A percentile compares a stretch with the other conserved stretches of the same genome.
These are phyloP conservation scores for Trichophyton verrucosum DNA, from an alignment of 2,329 filamentous ascomycete genomes.

Conservation along the genomic window DNA sequence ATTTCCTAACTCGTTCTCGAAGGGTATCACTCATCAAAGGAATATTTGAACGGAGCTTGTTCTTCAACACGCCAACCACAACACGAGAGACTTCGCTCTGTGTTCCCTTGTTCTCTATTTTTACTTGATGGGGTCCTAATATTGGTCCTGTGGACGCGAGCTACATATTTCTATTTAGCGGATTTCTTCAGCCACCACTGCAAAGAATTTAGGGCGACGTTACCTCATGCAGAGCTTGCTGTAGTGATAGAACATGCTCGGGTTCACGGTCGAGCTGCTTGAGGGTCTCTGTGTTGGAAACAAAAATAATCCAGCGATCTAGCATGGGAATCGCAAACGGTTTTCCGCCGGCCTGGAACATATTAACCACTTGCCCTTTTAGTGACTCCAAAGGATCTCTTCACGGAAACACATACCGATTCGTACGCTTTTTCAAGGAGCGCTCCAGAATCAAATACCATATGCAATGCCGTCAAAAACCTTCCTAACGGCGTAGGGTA, in stretches of 20 bases:
- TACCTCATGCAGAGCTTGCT: neutral
- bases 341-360: neutral
- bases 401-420: neutral
- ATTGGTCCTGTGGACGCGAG: neutral
- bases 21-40: conserved; percentile 1
- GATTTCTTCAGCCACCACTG: neutral
- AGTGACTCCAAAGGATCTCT: neutral
- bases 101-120: conserved; percentile 1
- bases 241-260: neutral
- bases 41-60: conserved; percentile 1
- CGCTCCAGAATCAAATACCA: neutral
- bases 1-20: neutral
- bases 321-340: neutral
- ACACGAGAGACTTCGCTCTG: neutral
- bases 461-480: neutral
- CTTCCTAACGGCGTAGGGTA: neutral
- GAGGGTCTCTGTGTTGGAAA: neutral
- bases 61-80: neutral
- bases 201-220: neutral
- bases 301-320: neutral
- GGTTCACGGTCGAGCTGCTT: neutral
- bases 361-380: neutral
- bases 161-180: neutral
- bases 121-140: neutral
- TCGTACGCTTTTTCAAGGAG: neutral